A percentile compares a stretch with the other conserved stretches of the same genome.
Conservation (phyloP, 2,329 filamentous ascomycete genomes). For the Diplodia corticola region DNA sequence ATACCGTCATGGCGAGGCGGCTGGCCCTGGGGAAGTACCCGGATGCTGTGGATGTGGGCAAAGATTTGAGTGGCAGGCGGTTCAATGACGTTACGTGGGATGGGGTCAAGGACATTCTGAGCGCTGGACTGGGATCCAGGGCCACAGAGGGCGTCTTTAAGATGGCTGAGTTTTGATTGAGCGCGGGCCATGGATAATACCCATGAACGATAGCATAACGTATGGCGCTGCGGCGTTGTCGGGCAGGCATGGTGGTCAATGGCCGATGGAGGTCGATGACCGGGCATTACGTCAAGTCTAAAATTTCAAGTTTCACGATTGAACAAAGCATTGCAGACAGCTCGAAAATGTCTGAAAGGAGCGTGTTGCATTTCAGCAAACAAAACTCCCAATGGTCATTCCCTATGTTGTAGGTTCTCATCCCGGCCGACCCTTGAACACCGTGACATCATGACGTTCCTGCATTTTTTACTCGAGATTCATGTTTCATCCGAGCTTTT, state of each 20-base stretch:
- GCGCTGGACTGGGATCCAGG: slow-evolving; percentile 39
- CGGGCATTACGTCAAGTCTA: background rate
- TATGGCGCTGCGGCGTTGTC: slow-evolving; percentile 8
- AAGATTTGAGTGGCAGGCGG: slow-evolving; percentile 44
- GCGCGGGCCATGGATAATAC: background rate
- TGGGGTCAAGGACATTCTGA: slow-evolving; percentile 38
- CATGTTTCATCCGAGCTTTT: slow-evolving; percentile 5
- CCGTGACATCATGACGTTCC: slow-evolving; percentile 23
- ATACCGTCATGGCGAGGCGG: slow-evolving; percentile 72
- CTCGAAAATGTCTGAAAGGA: background rate
- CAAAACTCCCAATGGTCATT: slow-evolving; percentile 6
- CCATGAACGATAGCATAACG: slow-evolving; percentile 9
- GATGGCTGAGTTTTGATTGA: background rate
- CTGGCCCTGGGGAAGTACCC: slow-evolving; percentile 65
- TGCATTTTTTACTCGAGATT: slow-evolving; percentile 19
- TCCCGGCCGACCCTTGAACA: slow-evolving; percentile 22
- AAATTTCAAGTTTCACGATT: background rate
- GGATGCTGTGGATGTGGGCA: slow-evolving; percentile 43
- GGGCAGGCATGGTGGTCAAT: background rate
- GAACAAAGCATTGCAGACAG: background rate
- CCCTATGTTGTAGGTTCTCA: slow-evolving; percentile 19
- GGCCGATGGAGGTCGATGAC: background rate
- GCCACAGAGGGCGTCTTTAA: slow-evolving; percentile 11
- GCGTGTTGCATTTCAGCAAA: slow-evolving; percentile 1
- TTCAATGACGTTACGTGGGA: slow-evolving; percentile 57